A percentile compares a stretch with the other conserved stretches of the same genome.
These are phyloP conservation scores for Ascochyta clinopodiicola DNA, from an alignment of 2,329 filamentous ascomycete species.

Conservation along the genomic window DNA sequence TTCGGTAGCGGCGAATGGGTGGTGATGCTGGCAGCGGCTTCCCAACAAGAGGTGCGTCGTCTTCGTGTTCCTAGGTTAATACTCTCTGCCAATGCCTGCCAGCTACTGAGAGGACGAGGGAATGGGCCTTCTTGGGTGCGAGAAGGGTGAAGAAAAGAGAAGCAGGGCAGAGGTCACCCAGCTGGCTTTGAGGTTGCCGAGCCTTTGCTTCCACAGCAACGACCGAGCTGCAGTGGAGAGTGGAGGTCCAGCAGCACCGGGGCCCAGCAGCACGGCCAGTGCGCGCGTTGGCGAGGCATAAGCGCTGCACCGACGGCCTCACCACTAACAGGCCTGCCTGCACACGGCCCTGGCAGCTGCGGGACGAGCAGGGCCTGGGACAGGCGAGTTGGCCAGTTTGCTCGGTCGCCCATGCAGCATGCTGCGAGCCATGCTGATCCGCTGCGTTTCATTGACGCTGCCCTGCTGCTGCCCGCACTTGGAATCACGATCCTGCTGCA, in stretches of 20 bases:
- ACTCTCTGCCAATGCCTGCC: constrained; percentile 23
- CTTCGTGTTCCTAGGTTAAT: constrained; percentile 23
- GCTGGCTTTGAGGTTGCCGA: constrained; percentile 48
- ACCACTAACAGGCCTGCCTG: constrained; percentile 33
- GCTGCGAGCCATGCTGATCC: constrained; percentile 32
- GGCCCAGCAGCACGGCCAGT: constrained; percentile 28
- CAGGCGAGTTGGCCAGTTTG: constrained; percentile 30
- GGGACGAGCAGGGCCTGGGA: constrained; percentile 3
- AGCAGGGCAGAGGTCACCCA: constrained; percentile 37
- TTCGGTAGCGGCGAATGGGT: constrained; percentile 28
- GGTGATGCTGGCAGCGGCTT: constrained; percentile 21
- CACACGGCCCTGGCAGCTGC: constrained; percentile 31
- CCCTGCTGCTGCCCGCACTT: not conserved
- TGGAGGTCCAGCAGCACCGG: constrained; percentile 16
- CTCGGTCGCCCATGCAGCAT: constrained; percentile 24
- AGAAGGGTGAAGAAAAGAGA: constrained; percentile 47
- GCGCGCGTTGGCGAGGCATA: constrained; percentile 28
- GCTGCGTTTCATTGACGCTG: constrained; percentile 26
- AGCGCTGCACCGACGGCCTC: constrained; percentile 37
- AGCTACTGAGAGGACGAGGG: constrained; percentile 19
- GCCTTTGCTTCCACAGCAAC: constrained; percentile 25
- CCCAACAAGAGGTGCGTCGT: constrained; percentile 32
- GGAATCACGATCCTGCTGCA: constrained; percentile 24
- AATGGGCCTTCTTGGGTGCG: constrained; percentile 48
- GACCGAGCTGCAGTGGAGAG: constrained; percentile 32